Evolutionary conservation across 1,139 yeast genomes (phyloP), one percentile per base, ranked within the genome.

Genomic region (Suhomyces terraborum): DNA sequence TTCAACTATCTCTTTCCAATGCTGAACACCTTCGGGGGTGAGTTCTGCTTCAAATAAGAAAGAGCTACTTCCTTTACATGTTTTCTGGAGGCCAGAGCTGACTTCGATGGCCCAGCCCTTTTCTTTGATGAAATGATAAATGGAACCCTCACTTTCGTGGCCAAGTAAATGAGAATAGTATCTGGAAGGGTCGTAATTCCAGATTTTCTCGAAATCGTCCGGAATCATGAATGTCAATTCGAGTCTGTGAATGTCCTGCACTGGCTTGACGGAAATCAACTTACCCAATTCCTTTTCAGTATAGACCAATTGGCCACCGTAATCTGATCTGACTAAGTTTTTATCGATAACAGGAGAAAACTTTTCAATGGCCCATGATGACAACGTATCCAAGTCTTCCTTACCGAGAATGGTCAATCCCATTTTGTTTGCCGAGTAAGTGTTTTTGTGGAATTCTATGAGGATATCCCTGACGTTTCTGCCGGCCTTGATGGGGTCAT

Each of bases 141-240:
- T 63, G 1, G 96, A 88, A 1, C 98, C 98, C 40, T 81, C 73
- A 40, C 88, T 88, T 66, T 93, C 98, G 60, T 93, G 98, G 24
- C 98, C 98, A 42, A 93, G 66, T 43, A 93, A 69, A 60, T 91
- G 97, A 19, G 93, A 79, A 51, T 71, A 76, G 60, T 88, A 86
- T 40, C 75, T 78, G 9, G 78, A 73, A 0, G 97, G 95, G 51
- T 80, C 80, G 20, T 77, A 72, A 36, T 77, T 76, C 87, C 93
- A 86, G 41, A 74, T 64, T 12, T 66, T 64, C 24, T 76, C 79
- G 43, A 75, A 72, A 53, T 82, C 84, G 55, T 87, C 91, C 1
- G 96, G 96, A 10, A 87, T 77, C 46, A 79, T 72, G 60, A 93
- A 93, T 4, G 78, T 63, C 12, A 93, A 49, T 47, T 83, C 86